phyloP scores from a whole-genome alignment of 768 basidiomycete genomes.

The Trametes meyenii region DNA sequence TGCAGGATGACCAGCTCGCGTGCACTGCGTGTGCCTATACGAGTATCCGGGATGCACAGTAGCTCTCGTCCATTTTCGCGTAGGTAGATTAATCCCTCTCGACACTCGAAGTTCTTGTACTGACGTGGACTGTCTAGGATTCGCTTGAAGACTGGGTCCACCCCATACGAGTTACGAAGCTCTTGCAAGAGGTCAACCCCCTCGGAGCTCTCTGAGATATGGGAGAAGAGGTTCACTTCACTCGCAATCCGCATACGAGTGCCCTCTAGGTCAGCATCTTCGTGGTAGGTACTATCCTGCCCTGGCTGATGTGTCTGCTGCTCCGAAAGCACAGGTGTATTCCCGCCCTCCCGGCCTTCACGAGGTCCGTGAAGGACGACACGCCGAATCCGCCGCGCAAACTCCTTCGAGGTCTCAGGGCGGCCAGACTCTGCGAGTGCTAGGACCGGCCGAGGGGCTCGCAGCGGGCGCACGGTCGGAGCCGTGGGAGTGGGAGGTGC shows the following conservation, averaged over 20 bases:
- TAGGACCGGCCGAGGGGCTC: too few relatives aligned
- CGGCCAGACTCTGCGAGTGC: too few relatives aligned
- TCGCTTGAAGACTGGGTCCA: slow-evolving; percentile 36
- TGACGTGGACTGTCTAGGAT: slow-evolving; percentile 29
- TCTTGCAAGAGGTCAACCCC: slow-evolving; percentile 10
- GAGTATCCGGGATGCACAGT: slow-evolving; percentile 32
- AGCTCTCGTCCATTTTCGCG: not conserved
- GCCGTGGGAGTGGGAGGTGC: too few relatives aligned
- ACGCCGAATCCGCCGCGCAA: too few relatives aligned
- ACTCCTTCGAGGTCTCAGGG: too few relatives aligned
- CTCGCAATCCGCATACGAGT: not conserved
- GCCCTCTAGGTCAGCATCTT: not conserved
- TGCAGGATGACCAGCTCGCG: slow-evolving; percentile 38
- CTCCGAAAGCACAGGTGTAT: too few relatives aligned
- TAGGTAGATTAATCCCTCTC: slow-evolving; percentile 30
- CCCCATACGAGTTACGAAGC: slow-evolving; percentile 27
- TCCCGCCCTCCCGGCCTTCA: too few relatives aligned
- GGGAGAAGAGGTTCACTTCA: not conserved
- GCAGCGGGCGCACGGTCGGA: too few relatives aligned
- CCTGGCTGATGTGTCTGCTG: not conserved
- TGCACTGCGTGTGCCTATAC: slow-evolving; percentile 18
- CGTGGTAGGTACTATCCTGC: not conserved
- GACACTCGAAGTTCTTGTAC: slow-evolving; percentile 32
- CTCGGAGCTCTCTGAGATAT: not conserved
- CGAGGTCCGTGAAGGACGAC: too few relatives aligned